Evolutionary conservation across 2,329 filamentous ascomycete genomes (phyloP).

Genomic region (Colletotrichum tanaceti): DNA sequence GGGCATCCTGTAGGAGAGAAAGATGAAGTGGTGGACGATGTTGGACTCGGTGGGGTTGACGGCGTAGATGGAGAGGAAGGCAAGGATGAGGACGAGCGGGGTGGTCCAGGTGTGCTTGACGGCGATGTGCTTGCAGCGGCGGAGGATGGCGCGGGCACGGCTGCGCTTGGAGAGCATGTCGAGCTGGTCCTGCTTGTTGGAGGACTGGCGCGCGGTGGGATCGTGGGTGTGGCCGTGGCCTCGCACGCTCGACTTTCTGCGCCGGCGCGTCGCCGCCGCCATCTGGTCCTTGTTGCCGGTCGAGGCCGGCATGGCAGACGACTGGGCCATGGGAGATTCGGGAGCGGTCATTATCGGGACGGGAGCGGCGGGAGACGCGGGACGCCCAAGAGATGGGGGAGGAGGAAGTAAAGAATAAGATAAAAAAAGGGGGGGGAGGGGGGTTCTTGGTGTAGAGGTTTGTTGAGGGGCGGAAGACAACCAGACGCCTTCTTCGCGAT

Average conservation of each 20-base stretch:
- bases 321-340: slow-evolving; percentile 28
- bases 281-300: slow-evolving; percentile 35
- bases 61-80: slow-evolving; percentile 68
- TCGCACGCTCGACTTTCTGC: slow-evolving; percentile 39
- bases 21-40: slow-evolving; percentile 72
- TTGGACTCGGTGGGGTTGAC: slow-evolving; percentile 73
- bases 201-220: slow-evolving; percentile 12
- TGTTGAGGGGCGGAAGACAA: not conserved
- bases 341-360: slow-evolving; percentile 33
- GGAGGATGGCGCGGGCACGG: slow-evolving; percentile 35
- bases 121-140: slow-evolving; percentile 39
- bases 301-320: slow-evolving; percentile 16
- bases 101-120: slow-evolving; percentile 47
- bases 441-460: not conserved
- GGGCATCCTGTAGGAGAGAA: slow-evolving; percentile 75
- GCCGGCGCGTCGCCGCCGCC: slow-evolving; percentile 30
- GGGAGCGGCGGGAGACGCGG: not conserved
- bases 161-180: slow-evolving; percentile 37
- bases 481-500: not conserved
- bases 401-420: no score
- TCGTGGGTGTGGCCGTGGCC: slow-evolving; percentile 25
- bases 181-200: slow-evolving; percentile 36
- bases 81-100: slow-evolving; percentile 67
- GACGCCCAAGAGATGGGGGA: not conserved
- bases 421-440: no score